A percentile compares a stretch with the other conserved stretches of the same genome.
phyloP scores from a whole-genome alignment of 2,329 filamentous ascomycete genomes.

The Diaporthe sp. region DNA sequence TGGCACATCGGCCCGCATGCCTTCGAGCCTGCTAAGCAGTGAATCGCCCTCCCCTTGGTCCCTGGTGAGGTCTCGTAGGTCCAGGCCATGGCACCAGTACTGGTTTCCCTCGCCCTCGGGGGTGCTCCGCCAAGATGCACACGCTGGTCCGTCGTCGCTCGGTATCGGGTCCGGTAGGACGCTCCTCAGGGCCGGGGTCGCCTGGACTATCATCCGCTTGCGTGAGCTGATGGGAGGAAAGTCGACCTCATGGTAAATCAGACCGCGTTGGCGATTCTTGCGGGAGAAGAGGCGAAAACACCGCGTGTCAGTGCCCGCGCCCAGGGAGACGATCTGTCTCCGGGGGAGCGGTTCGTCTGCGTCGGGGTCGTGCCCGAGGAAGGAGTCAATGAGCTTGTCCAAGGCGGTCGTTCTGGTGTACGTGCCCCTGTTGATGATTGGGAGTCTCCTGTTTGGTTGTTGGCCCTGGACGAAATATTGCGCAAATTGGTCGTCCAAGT shows the following conservation, averaged over 20 bases:
- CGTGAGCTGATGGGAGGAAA: conserved; percentile 80
- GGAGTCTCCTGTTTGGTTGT: conserved; percentile 75
- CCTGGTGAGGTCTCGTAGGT: conserved; percentile 73
- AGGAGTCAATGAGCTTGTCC: conserved; percentile 80
- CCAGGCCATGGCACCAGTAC: conserved; percentile 75
- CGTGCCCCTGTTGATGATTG: conserved; percentile 97
- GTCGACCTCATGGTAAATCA: conserved; percentile 94
- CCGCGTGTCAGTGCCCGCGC: conserved; percentile 93
- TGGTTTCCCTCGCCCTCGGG: conserved; percentile 55
- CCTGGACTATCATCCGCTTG: conserved; percentile 72
- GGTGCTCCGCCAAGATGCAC: conserved; percentile 58
- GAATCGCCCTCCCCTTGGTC: conserved; percentile 32
- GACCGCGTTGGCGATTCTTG: conserved; percentile 49
- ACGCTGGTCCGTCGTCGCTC: conserved; percentile 37
- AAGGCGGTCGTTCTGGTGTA: conserved; percentile 90
- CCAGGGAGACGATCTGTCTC: conserved; percentile 90
- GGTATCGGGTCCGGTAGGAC: conserved; percentile 54
- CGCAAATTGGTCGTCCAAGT: conserved; percentile 87
- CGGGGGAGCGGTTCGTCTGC: conserved; percentile 20
- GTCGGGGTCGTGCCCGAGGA: conserved; percentile 64
- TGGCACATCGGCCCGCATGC: conserved; percentile 70
- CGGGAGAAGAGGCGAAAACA: conserved; percentile 80
- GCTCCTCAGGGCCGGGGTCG: conserved; percentile 57
- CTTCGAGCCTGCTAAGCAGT: conserved; percentile 40
- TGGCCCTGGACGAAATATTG: conserved; percentile 73